Evolutionary conservation across 257 asterid species (phyloP).

Genomic region (Handroanthus guayacan): DNA sequence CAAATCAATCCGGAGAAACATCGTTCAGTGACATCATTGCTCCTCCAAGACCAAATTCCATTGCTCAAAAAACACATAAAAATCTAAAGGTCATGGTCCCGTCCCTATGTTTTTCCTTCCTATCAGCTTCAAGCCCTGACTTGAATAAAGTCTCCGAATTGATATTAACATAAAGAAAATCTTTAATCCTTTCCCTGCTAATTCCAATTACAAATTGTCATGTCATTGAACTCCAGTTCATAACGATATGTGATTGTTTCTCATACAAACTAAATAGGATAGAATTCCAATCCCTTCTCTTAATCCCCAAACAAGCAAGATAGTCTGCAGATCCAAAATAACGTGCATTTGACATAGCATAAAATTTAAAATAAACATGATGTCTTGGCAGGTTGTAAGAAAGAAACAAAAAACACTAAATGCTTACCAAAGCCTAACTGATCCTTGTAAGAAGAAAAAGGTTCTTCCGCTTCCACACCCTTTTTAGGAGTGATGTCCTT

Average conservation of each 20-base stretch:
- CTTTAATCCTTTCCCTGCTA: background rate
- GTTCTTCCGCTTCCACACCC: constrained; percentile 71
- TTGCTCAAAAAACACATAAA: background rate
- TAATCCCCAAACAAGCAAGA: background rate
- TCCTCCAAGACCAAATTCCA: background rate
- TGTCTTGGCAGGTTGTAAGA: background rate
- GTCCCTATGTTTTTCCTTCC: background rate
- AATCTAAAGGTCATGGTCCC: background rate
- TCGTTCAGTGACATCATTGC: background rate
- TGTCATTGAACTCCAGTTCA: background rate
- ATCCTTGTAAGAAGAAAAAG: constrained; percentile 95
- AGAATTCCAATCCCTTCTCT: background rate
- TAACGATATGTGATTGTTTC: background rate
- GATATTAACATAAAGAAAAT: background rate
- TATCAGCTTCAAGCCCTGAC: constrained; percentile 4
- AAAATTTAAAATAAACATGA: background rate
- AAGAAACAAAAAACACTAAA: background rate
- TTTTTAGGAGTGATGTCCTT: constrained; percentile 84
- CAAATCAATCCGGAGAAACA: constrained; percentile 14
- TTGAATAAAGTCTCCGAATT: background rate
- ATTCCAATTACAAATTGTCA: background rate
- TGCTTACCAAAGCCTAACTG: constrained; percentile 87
- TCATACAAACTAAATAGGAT: background rate
- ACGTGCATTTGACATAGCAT: background rate
- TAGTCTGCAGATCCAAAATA: background rate